Conservation (phyloP, 495 filamentous ascomycete genomes). For the Talaromyces stipitatus region DNA sequence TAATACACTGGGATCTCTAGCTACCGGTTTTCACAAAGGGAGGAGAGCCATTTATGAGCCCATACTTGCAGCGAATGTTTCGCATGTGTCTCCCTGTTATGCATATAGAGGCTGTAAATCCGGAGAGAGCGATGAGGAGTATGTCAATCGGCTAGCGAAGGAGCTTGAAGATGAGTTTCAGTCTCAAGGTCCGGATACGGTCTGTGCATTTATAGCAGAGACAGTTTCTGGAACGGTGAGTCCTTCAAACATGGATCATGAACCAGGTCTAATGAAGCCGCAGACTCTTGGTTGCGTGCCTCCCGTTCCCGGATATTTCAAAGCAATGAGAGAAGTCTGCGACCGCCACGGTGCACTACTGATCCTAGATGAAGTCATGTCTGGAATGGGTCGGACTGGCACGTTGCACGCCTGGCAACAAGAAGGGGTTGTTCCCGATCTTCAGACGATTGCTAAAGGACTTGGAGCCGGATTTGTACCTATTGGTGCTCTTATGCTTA, state of each 20-base stretch:
- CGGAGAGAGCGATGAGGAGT: conserved; percentile 29
- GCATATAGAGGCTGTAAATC: conserved; percentile 43
- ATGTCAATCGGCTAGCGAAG: conserved; percentile 49
- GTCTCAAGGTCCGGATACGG: conserved; percentile 58
- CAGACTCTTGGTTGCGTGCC: conserved; percentile 54
- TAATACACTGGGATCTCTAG: conserved; percentile 59
- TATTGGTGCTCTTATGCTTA: conserved; percentile 52
- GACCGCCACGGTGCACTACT: conserved; percentile 56
- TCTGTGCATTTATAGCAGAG: conserved; percentile 72
- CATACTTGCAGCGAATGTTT: conserved; percentile 49
- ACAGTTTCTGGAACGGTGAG: conserved; percentile 52
- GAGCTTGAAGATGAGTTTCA: conserved; percentile 73
- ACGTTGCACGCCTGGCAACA: conserved; percentile 62
- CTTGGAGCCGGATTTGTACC: conserved; percentile 59
- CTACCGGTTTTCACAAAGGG: conserved; percentile 52
- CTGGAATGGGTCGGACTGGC: conserved; percentile 64
- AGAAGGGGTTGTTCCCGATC: conserved; percentile 53
- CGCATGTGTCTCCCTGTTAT: conserved; percentile 58
- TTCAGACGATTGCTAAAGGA: conserved; percentile 60
- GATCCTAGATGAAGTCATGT: conserved; percentile 75
- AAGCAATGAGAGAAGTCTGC: conserved; percentile 54
- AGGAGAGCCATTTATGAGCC: conserved; percentile 55
- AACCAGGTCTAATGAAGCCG: background rate
- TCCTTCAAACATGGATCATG: background rate
- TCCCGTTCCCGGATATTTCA: conserved; percentile 55